Evolutionary conservation across 2,329 filamentous ascomycete genomes (phyloP), one percentile per base, ranked within the genome.

Genomic region (Stemphylium vesicarium): DNA sequence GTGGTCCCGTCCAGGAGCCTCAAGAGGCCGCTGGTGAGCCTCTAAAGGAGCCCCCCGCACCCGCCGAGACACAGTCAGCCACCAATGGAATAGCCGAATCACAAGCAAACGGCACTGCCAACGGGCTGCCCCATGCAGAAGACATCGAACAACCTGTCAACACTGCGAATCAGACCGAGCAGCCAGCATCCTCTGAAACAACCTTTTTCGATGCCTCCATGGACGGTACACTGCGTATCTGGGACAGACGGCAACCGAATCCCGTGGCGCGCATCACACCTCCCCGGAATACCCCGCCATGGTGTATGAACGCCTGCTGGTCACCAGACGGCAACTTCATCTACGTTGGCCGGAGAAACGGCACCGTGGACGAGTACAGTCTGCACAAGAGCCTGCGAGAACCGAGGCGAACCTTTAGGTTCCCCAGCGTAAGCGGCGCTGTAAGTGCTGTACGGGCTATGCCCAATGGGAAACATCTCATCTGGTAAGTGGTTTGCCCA

Each of bases 261-360:
- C 89, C 94, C 0, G 82, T 96, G 1, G 92, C 95, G 2, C 86
- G 88, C 24, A 94, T 98, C 52, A 81, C 83, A 1, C 91, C 90
- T 15, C 82, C 87, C 10, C 85, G 86, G 10, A 87, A 87, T 15
- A 90, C 92, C 0, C 94, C 95, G 1, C 95, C 94, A 0, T 99
- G 94, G 94, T 98, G 94, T 75, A 97, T 96, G 87, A 93, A 91
- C 63, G 92, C 92, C 0, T 96, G 92, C 78, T 99, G 95, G 95
- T 94, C 90, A 50, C 92, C 92, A 0, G 91, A 97, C 72, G 95
- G 95, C 12, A 98, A 98, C 76, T 92, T 86, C 75, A 93, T 99
- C 66, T 99, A 96, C 76, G 93, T 90, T 0, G 95, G 95, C 0
- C 83, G 95, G 24, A 84, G 95, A 53, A 98, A 98, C 75, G 85